Evolutionary conservation across 2,329 filamentous ascomycete species (phyloP).

Genomic region (Aspergillus spinulosporus): DNA sequence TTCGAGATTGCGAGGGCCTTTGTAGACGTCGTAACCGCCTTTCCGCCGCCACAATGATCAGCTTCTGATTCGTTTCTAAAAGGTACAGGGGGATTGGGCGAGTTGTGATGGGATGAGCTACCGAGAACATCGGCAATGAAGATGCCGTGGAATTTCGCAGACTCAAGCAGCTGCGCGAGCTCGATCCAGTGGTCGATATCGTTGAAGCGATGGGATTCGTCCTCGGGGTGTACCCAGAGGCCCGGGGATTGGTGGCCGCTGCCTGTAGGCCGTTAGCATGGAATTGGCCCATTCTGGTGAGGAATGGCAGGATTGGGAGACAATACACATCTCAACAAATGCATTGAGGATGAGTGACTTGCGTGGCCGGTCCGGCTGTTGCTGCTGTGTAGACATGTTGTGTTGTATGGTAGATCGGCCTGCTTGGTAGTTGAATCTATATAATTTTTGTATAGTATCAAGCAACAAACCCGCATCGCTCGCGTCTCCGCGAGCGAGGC

Average conservation of each 20-base stretch:
- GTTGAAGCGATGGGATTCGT: slow-evolving; percentile 63
- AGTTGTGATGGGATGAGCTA: too few species aligned
- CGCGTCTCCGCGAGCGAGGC: too few species aligned
- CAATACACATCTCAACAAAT: slow-evolving; percentile 52
- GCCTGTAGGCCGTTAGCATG: slow-evolving; percentile 28
- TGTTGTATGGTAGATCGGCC: too few species aligned
- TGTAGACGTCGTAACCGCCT: slow-evolving; percentile 69
- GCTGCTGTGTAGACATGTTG: slow-evolving; percentile 1
- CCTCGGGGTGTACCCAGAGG: slow-evolving; percentile 64
- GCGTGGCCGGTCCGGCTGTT: slow-evolving; percentile 22
- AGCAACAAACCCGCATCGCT: too few species aligned
- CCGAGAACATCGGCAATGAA: slow-evolving; percentile 66
- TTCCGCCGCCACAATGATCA: too few species aligned
- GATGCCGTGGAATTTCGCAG: slow-evolving; percentile 64
- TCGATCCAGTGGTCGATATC: slow-evolving; percentile 62
- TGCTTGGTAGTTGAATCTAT: too few species aligned
- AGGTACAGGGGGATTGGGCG: too few species aligned
- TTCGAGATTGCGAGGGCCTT: slow-evolving; percentile 59
- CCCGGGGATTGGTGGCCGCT: slow-evolving; percentile 58
- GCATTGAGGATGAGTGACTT: slow-evolving; percentile 54
- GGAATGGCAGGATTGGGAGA: not conserved
- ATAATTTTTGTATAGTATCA: too few species aligned
- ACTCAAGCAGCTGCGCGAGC: slow-evolving; percentile 60
- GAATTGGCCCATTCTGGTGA: not conserved
- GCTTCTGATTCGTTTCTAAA: too few species aligned